Evolutionary conservation across 176 grass and related monocot genomes (phyloP), one percentile per base, ranked within the genome.

Genomic region (Panicum miliaceum): DNA sequence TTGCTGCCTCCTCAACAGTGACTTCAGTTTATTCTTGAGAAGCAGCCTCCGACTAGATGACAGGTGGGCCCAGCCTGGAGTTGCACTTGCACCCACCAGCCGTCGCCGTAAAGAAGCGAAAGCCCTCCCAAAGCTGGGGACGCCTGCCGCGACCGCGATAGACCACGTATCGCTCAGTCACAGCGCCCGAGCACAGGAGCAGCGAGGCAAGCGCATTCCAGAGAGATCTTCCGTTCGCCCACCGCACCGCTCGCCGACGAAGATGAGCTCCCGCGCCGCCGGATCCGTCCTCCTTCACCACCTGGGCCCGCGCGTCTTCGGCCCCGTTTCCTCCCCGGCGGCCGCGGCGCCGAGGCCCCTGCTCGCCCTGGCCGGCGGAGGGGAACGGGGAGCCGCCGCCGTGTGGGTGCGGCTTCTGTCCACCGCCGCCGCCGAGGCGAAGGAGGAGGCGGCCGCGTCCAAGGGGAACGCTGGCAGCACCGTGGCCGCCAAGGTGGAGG

Each of bases 241-340:
- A 37, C 75, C 13, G 50, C 72, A n/a, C 72, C 7, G 8, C 50
- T 36, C 54, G 23, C 54, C 77, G 32, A 23, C 86, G 41, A 89
- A 84, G 72, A 90, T 89, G 82, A 85, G 78, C 76, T 86, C 92
- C 48, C 88, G 90, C 29, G 68, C 77, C 26, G 84, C 86, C 15
- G 86, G 90, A 76, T 89, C 81, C 65, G 64, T 77, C 65, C 64
- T 94, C 32, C 83, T 89, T 15, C 83, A 77, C 48, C 83, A 87
- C 32, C 88, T 94, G 14, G 38, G 59, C 51, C 89, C 74, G 12
- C 86, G 85, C 57, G 58, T 91, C 0, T 88, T 74, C 75, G 65
- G 79, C 12, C 5, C 80, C 18, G 23, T 19, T 50, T 19, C 38
- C 52, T 20, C 90, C 2, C 56, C 76, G 51, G 27, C 77, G 15